These are phyloP conservation scores for Fusarium napiforme DNA, from an alignment of 2,329 filamentous ascomycete genomes.

Conservation along the genomic window DNA sequence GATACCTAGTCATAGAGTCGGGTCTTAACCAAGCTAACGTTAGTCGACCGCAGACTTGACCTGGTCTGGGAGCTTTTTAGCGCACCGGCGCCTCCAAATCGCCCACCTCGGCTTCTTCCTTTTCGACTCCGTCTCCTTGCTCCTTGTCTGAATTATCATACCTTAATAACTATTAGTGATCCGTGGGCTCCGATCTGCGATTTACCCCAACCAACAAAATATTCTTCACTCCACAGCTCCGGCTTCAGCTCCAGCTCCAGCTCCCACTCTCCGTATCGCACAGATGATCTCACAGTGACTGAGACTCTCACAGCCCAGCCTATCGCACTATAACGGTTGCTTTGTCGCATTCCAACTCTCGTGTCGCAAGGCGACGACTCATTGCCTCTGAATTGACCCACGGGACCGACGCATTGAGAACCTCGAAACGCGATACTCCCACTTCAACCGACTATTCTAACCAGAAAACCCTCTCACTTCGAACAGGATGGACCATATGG, in stretches of 20 bases:
- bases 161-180: conserved; percentile 31
- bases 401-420: conserved; percentile 16
- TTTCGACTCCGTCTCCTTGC: conserved; percentile 26
- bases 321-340: background rate
- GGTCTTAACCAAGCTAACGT: conserved; percentile 6
- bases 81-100: conserved; percentile 16
- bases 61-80: conserved; percentile 24
- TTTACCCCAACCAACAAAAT: conserved; percentile 26
- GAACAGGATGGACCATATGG: conserved; percentile 59
- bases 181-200: conserved; percentile 37
- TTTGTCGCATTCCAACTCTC: conserved; percentile 1
- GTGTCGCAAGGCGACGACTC: conserved; percentile 11
- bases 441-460: background rate
- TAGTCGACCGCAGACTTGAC: conserved; percentile 18
- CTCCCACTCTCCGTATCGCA: background rate
- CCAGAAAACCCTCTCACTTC: background rate
- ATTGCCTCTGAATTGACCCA: conserved; percentile 21
- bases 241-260: background rate
- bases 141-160: conserved; percentile 22
- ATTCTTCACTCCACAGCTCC: conserved; percentile 28
- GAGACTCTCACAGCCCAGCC: conserved; percentile 4
- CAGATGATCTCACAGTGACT: conserved; percentile 9
- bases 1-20: conserved; percentile 25
- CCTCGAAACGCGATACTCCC: conserved; percentile 1
- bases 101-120: conserved; percentile 1